phyloP scores from a whole-genome alignment of 1,284 basidiomycete genomes.

The Leccinum griseonigrum region DNA sequence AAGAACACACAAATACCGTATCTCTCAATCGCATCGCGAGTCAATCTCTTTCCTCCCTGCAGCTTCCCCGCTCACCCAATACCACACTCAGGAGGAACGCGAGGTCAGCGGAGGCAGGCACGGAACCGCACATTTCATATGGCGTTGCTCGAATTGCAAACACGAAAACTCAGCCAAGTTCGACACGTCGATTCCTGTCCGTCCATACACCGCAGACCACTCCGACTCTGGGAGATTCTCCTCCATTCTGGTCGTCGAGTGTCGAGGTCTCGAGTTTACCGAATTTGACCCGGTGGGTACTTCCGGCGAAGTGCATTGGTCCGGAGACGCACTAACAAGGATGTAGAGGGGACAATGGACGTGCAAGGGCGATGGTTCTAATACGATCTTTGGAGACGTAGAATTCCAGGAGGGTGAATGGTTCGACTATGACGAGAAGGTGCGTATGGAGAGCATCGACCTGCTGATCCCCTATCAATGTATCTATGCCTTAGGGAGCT shows the following conservation, averaged over 20 bases:
- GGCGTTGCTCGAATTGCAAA: constrained; percentile 74
- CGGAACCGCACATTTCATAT: constrained; percentile 72
- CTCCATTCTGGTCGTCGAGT: constrained; percentile 67
- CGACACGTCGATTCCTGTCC: constrained; percentile 47
- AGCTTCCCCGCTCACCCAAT: constrained; percentile 4
- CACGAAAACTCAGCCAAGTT: constrained; percentile 80
- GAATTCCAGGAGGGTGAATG: constrained; percentile 67
- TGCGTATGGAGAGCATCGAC: constrained; percentile 25
- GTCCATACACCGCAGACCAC: constrained; percentile 53
- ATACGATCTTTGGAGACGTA: constrained; percentile 58
- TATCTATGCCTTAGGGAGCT: constrained; percentile 43
- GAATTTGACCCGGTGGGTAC: constrained; percentile 64
- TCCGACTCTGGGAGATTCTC: constrained; percentile 50
- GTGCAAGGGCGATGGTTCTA: constrained; percentile 56
- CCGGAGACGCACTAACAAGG: constrained; percentile 5
- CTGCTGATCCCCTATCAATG: neutral
- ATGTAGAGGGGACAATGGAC: constrained; percentile 58
- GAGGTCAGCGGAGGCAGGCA: constrained; percentile 62
- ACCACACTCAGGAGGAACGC: constrained; percentile 51
- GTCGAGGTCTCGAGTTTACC: constrained; percentile 74
- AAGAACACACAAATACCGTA: constrained; percentile 67
- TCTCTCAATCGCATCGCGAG: constrained; percentile 64
- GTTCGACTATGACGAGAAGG: constrained; percentile 84
- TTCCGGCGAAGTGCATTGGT: constrained; percentile 6
- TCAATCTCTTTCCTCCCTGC: constrained; percentile 3